phyloP scores from a whole-genome alignment of 2,329 filamentous ascomycete species.

The Madurella mycetomatis region DNA sequence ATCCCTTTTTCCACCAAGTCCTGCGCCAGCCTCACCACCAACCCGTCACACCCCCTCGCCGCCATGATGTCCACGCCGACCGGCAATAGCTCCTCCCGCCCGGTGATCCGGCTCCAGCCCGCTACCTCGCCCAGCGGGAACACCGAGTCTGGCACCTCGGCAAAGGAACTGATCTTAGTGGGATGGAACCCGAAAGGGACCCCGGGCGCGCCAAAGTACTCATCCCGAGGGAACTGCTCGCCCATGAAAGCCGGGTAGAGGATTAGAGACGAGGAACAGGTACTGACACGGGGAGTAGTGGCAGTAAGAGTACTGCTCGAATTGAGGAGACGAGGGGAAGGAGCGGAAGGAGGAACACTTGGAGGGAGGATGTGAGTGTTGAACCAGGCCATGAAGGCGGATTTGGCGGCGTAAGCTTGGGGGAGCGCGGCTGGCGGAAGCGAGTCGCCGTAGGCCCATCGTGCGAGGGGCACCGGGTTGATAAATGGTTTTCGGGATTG shows the following conservation, averaged over 20 bases:
- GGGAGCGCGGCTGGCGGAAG: conserved; percentile 26
- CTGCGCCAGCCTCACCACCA: conserved; percentile 51
- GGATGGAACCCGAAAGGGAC: conserved; percentile 44
- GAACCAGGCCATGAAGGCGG: conserved; percentile 44
- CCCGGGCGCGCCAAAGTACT: conserved; percentile 37
- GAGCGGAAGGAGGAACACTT: too few species aligned
- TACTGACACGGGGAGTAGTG: conserved; percentile 30
- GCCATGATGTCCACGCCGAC: conserved; percentile 56
- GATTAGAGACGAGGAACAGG: conserved; percentile 46
- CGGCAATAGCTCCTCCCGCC: conserved; percentile 47
- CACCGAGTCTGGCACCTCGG: conserved; percentile 39
- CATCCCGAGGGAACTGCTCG: conserved; percentile 30
- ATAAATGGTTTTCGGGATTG: conserved; percentile 35
- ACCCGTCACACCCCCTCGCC: conserved; percentile 56
- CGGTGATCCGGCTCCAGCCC: conserved; percentile 36
- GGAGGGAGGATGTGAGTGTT: conserved; percentile 40
- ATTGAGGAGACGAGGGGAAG: too few species aligned
- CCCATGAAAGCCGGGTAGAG: conserved; percentile 40
- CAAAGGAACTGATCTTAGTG: conserved; percentile 33
- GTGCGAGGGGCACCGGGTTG: conserved; percentile 33
- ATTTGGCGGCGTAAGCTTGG: conserved; percentile 46
- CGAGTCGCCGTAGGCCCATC: conserved; percentile 35
- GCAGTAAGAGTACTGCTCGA: too few species aligned
- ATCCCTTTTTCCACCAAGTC: conserved; percentile 48
- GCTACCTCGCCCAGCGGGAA: conserved; percentile 40